Evolutionary conservation across 192 early-diverging fungal species (phyloP).

Genomic region (Coemansia sp.): DNA sequence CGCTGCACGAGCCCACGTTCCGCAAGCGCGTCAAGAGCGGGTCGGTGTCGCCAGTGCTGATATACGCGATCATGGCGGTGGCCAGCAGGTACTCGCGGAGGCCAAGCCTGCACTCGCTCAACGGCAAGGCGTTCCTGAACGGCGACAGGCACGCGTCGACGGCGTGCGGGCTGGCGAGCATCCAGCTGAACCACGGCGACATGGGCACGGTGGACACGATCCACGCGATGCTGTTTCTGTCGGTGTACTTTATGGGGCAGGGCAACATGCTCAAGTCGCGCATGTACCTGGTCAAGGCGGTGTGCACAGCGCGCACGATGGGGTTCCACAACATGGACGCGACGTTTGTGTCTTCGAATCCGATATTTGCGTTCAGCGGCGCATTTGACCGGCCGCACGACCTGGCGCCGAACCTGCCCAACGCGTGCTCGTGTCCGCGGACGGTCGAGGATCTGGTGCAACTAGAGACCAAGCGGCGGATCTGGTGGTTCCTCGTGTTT

Average conservation of each 20-base stretch:
- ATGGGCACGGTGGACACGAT: constrained; percentile 41
- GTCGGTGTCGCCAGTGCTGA: constrained; percentile 45
- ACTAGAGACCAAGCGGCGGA: constrained; percentile 45
- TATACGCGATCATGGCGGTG: constrained; percentile 53
- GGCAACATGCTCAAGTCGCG: constrained; percentile 56
- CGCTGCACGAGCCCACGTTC: constrained; percentile 46
- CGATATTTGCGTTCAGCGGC: constrained; percentile 45
- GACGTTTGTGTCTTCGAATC: constrained; percentile 41
- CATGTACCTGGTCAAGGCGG: constrained; percentile 55
- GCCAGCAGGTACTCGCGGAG: constrained; percentile 53
- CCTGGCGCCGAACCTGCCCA: background rate
- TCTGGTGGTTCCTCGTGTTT: constrained; percentile 56
- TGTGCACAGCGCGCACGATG: constrained; percentile 51
- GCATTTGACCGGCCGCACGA: constrained; percentile 27
- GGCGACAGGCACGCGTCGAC: constrained; percentile 51
- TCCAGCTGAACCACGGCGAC: constrained; percentile 47
- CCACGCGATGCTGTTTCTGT: constrained; percentile 53
- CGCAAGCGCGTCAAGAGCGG: constrained; percentile 27
- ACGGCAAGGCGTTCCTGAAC: constrained; percentile 53
- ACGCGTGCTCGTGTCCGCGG: constrained; percentile 32
- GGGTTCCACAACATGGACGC: constrained; percentile 51
- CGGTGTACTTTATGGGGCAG: constrained; percentile 56
- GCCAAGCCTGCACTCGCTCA: constrained; percentile 54
- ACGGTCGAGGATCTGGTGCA: constrained; percentile 27
- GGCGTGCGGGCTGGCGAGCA: constrained; percentile 46